Evolutionary conservation across 148 eudicot genomes (phyloP).

Genomic region (Limonium bicolor): DNA sequence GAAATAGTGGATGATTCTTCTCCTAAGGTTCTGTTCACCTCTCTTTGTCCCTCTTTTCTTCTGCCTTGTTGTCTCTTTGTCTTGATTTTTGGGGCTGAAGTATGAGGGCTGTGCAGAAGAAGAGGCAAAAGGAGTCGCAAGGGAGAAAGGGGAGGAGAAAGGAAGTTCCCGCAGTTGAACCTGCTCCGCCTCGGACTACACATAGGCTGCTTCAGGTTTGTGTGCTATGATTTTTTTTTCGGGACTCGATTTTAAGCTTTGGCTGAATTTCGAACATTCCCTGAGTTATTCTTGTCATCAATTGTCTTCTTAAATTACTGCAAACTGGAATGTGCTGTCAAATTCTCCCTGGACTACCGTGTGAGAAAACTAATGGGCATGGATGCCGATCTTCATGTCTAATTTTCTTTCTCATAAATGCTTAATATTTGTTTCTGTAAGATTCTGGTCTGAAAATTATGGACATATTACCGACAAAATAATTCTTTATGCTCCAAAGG

Average conservation of each 20-base stretch:
- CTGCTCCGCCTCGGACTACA: slow-evolving; percentile 44
- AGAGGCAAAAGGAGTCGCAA: slow-evolving; percentile 30
- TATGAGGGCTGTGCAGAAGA: slow-evolving; percentile 19
- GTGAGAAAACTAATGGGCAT: not conserved
- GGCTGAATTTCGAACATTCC: not conserved
- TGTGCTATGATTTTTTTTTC: slow-evolving; percentile 1
- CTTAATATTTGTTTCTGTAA: not conserved
- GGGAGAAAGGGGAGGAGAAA: slow-evolving; percentile 22
- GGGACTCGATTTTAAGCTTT: not conserved
- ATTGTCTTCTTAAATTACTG: not conserved
- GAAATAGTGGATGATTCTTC: slow-evolving; percentile 47
- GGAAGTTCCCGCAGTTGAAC: slow-evolving; percentile 18
- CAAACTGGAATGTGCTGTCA: not conserved
- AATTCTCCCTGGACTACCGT: not conserved
- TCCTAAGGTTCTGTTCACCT: slow-evolving; percentile 27
- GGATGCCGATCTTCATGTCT: not conserved
- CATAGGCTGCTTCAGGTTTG: slow-evolving; percentile 76
- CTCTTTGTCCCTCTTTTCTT: not conserved
- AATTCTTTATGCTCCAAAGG: slow-evolving; percentile 17
- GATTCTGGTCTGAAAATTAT: too few relatives aligned
- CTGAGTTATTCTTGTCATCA: not conserved
- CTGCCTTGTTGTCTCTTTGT: not conserved
- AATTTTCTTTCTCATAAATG: not conserved
- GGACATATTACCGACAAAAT: too few relatives aligned
- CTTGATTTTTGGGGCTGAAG: not conserved